Evolutionary conservation across 306 rosid genomes (phyloP).

Genomic region (Lathyrus aphaca): DNA sequence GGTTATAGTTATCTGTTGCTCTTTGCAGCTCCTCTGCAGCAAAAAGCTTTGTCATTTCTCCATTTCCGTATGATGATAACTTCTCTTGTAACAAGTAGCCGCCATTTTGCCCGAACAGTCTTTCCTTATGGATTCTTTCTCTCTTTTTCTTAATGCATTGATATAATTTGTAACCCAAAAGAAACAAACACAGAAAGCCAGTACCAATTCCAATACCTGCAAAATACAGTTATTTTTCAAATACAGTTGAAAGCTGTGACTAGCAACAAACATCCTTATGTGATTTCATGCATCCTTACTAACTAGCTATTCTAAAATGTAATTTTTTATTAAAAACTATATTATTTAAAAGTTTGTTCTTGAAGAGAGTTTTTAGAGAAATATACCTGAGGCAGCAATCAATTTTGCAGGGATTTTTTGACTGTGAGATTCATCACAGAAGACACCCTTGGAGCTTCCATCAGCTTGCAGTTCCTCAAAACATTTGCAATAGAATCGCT

Average conservation of each 20-base stretch:
- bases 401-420: conserved; percentile 36
- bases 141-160: conserved; percentile 39
- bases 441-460: conserved; percentile 28
- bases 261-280: conserved; percentile 13
- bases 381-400: conserved; percentile 45
- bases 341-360: conserved; percentile 13
- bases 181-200: conserved; percentile 44
- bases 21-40: conserved; percentile 52
- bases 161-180: conserved; percentile 40
- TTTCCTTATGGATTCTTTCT: conserved; percentile 34
- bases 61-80: conserved; percentile 37
- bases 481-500: conserved; percentile 51
- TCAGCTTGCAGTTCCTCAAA: conserved; percentile 15
- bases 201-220: conserved; percentile 55
- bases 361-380: conserved; percentile 27
- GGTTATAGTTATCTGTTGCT: conserved; percentile 52
- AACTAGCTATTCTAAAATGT: conserved; percentile 2
- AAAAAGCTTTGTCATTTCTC: conserved; percentile 50
- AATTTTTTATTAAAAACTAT: conserved; percentile 15
- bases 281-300: neutral
- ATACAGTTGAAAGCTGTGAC: neutral
- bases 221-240: neutral
- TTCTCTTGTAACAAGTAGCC: conserved; percentile 55
- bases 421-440: conserved; percentile 26
- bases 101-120: conserved; percentile 62